Evolutionary conservation across 2,329 filamentous ascomycete species (phyloP).

Genomic region (Colletotrichum somersetense): DNA sequence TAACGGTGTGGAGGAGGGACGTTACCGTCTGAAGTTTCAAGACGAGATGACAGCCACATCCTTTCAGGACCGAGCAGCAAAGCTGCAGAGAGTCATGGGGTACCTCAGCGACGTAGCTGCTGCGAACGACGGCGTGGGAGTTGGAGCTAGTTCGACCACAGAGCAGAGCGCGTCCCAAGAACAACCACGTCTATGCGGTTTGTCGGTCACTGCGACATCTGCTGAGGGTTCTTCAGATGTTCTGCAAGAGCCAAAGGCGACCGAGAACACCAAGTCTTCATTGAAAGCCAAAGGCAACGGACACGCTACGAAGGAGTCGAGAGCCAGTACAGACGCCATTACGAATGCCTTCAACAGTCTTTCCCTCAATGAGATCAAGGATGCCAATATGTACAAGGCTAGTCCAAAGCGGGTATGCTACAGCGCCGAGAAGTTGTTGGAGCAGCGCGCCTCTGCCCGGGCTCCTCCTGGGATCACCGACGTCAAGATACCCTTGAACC

Average conservation of each 20-base stretch:
- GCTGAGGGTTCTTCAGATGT: too few species aligned
- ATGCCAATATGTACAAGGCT: constrained; percentile 25
- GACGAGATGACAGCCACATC: not conserved
- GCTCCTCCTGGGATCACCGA: constrained; percentile 25
- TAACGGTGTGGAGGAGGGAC: not conserved
- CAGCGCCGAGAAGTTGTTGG: constrained; percentile 11
- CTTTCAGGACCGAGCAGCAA: not conserved
- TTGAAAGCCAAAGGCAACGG: not conserved
- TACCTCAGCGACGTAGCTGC: constrained; percentile 1
- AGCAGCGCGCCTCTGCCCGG: constrained; percentile 10
- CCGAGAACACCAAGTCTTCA: not conserved
- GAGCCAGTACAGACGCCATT: not conserved
- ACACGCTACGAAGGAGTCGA: not conserved
- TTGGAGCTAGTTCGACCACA: not conserved
- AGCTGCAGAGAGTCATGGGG: constrained; percentile 2
- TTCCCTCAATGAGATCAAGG: constrained; percentile 27
- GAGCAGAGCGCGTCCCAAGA: not conserved
- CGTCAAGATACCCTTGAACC: constrained; percentile 18
- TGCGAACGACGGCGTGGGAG: not conserved
- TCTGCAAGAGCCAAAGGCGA: not conserved
- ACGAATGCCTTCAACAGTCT: constrained; percentile 28
- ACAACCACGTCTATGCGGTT: not conserved
- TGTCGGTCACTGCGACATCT: not conserved
- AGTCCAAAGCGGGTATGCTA: constrained; percentile 20
- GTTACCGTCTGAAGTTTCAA: not conserved